phyloP scores from a whole-genome alignment of 2,329 filamentous ascomycete genomes.

The Metarhizium sp. region DNA sequence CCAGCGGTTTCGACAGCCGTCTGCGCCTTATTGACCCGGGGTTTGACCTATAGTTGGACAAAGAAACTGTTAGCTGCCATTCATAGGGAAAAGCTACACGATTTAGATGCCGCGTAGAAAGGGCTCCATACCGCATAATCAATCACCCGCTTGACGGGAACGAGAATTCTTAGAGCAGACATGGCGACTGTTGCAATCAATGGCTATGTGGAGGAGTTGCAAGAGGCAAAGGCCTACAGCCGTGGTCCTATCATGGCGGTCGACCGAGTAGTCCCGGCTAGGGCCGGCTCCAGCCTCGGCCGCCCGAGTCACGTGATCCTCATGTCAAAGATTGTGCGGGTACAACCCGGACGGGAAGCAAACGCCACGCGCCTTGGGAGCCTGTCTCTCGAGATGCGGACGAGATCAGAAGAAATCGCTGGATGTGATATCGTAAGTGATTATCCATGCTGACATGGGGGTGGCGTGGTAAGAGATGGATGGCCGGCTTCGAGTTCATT shows the following conservation, averaged over 20 bases:
- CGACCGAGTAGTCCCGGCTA: conserved; percentile 27
- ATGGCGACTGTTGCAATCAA: conserved; percentile 26
- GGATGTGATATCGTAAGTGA: too few relatives aligned
- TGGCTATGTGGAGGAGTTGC: conserved; percentile 1
- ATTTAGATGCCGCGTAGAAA: not conserved
- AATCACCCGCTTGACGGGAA: conserved; percentile 77
- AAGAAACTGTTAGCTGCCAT: not conserved
- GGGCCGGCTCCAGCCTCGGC: conserved; percentile 34
- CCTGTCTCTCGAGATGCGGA: too few relatives aligned
- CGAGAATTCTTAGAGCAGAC: conserved; percentile 64
- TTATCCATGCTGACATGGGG: too few relatives aligned
- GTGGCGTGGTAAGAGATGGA: too few relatives aligned
- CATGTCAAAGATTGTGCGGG: not conserved
- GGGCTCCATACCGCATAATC: conserved; percentile 62
- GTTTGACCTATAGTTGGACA: conserved; percentile 46
- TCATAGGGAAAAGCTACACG: not conserved
- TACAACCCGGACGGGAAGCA: not conserved
- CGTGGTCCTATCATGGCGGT: not conserved
- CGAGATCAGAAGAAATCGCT: too few relatives aligned
- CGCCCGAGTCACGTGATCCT: conserved; percentile 24
- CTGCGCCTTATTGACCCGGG: conserved; percentile 59
- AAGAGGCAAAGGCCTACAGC: not conserved
- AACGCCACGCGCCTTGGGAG: too few relatives aligned
- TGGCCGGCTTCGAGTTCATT: too few relatives aligned
- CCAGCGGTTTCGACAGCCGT: conserved; percentile 87